Evolutionary conservation across 1,139 yeast genomes (phyloP).

Genomic region (Scheffersomyces parashehatae): DNA sequence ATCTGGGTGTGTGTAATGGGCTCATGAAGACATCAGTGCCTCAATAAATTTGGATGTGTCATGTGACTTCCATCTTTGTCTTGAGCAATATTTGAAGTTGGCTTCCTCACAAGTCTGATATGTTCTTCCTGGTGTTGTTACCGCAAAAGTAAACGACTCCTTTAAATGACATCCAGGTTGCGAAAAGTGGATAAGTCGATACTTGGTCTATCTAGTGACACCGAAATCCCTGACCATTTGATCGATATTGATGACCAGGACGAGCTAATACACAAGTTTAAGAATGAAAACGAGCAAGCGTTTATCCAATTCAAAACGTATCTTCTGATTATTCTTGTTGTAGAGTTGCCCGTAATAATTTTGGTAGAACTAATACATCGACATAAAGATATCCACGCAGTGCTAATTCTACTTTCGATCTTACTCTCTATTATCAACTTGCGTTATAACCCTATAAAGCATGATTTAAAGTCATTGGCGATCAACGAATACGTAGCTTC

Average conservation of each 20-base stretch:
- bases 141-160: no score
- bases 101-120: no score
- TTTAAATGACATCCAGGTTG: conserved; percentile 9
- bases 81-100: no score
- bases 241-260: conserved; percentile 16
- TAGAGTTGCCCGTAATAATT: conserved; percentile 13
- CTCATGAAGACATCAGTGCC: no score
- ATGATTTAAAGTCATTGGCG: not conserved
- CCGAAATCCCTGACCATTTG: conserved; percentile 3
- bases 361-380: conserved; percentile 6
- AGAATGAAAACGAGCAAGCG: conserved; percentile 9
- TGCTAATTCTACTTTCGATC: conserved; percentile 9
- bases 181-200: conserved; percentile 14
- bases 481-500: not conserved
- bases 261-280: conserved; percentile 8
- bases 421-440: conserved; percentile 5
- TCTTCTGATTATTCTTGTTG: conserved; percentile 8
- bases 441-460: conserved; percentile 1
- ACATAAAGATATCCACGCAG: conserved; percentile 2
- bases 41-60: no score
- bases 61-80: no score
- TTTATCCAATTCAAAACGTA: conserved; percentile 6
- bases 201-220: conserved; percentile 8
- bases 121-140: no score
- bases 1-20: no score